phyloP scores from a whole-genome alignment of 495 filamentous ascomycete species.

The Tuber magnatum region DNA sequence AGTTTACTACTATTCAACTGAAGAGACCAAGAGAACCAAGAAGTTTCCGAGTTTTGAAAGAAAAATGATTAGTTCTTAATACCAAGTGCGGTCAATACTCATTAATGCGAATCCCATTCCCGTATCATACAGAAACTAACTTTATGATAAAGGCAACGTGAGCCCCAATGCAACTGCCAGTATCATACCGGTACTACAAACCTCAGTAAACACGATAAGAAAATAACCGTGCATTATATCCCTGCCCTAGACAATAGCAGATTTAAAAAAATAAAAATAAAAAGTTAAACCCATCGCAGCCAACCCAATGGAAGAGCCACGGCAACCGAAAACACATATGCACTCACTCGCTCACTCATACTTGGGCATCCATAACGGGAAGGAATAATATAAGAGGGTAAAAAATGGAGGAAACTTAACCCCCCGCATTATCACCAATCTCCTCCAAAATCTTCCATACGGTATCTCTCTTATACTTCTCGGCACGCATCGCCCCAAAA shows the following conservation, averaged over 20 bases:
- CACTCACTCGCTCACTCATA: neutral
- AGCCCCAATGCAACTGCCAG: too few species aligned
- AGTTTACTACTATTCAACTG: neutral
- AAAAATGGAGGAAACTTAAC: neutral
- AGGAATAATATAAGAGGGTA: neutral
- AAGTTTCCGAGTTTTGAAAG: too few species aligned
- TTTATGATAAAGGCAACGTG: too few species aligned
- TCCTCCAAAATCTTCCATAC: slow-evolving; percentile 10
- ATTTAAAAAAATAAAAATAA: neutral
- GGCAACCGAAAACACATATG: neutral
- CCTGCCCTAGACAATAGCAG: neutral
- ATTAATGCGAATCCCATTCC: too few species aligned
- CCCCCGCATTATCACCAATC: slow-evolving; percentile 14
- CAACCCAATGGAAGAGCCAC: neutral
- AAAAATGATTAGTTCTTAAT: too few species aligned
- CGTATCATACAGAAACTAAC: too few species aligned
- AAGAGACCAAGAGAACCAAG: too few species aligned
- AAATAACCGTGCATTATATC: neutral
- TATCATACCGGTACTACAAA: too few species aligned
- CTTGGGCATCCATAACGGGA: neutral
- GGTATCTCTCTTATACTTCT: slow-evolving; percentile 25
- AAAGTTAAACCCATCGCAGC: neutral
- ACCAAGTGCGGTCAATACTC: too few species aligned
- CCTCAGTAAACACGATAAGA: neutral
- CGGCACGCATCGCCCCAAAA: slow-evolving; percentile 22